Percentiles rank a stretch among this genome's conserved stretches.
These are phyloP conservation scores for Rosa hybrid DNA, from an alignment of 331 rosid genomes.

Conservation along the genomic window DNA sequence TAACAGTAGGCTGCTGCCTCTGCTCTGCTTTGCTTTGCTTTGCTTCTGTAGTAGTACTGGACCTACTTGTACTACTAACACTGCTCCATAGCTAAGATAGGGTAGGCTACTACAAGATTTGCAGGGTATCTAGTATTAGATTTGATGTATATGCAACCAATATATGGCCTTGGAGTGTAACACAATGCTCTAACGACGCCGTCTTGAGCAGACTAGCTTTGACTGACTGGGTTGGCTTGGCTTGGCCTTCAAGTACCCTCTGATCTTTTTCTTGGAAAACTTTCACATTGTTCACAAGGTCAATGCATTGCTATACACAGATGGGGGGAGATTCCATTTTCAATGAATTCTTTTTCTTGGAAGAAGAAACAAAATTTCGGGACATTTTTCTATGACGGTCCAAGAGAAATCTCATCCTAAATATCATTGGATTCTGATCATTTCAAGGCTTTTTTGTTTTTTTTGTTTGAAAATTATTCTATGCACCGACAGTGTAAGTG, in stretches of 20 bases:
- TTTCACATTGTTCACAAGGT: slow-evolving; percentile 7
- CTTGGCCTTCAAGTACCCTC: background rate
- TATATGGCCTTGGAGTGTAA: slow-evolving; percentile 1
- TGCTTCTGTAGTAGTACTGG: slow-evolving; percentile 39
- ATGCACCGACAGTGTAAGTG: too few species aligned
- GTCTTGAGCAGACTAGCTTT: slow-evolving; percentile 27
- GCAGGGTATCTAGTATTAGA: slow-evolving; percentile 35
- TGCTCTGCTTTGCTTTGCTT: slow-evolving; percentile 30
- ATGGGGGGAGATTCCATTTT: background rate
- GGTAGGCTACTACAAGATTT: slow-evolving; percentile 18
- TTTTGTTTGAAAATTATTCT: background rate
- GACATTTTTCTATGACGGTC: background rate
- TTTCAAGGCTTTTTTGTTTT: background rate
- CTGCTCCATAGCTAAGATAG: background rate
- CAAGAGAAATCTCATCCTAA: background rate
- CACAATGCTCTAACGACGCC: slow-evolving; percentile 37
- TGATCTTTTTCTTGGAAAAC: background rate
- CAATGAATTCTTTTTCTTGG: background rate
- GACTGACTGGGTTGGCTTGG: background rate
- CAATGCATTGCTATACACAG: background rate
- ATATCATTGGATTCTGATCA: slow-evolving; percentile 15
- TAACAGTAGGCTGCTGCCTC: background rate
- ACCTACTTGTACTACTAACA: slow-evolving; percentile 35
- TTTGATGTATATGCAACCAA: background rate
- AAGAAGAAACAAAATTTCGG: background rate